phyloP scores from a whole-genome alignment of 257 asterid species.

The Solanum peruvianum region DNA sequence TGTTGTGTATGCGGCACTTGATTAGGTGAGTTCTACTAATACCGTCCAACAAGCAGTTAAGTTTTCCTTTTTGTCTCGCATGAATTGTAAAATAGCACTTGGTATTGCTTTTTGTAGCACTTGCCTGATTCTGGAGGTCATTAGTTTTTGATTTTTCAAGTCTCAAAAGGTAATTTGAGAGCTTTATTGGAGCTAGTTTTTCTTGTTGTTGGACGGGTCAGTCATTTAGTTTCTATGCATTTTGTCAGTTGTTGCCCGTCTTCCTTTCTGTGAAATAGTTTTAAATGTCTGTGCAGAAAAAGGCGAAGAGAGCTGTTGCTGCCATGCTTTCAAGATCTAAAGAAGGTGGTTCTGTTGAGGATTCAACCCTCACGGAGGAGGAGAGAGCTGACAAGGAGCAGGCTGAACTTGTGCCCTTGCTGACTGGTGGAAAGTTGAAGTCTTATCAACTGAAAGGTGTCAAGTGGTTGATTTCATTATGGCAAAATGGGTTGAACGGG shows the following conservation, averaged over 20 bases:
- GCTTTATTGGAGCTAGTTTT: background rate
- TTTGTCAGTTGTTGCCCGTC: background rate
- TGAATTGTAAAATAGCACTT: background rate
- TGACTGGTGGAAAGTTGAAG: conserved; percentile 95
- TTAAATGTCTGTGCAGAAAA: conserved; percentile 23
- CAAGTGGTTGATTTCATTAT: conserved; percentile 96
- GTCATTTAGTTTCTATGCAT: background rate
- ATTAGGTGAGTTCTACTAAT: background rate
- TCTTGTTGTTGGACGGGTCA: background rate
- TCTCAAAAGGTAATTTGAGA: background rate
- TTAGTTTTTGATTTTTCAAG: background rate
- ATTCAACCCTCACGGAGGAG: conserved; percentile 51
- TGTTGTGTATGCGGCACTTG: background rate
- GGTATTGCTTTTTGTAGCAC: background rate
- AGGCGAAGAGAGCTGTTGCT: conserved; percentile 92
- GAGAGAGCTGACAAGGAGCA: conserved; percentile 79
- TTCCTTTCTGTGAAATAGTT: background rate
- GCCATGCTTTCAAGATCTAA: conserved; percentile 81
- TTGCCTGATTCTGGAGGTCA: background rate
- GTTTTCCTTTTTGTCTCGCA: background rate
- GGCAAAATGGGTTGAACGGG: conserved; percentile 99
- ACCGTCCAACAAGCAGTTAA: background rate
- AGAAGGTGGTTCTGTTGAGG: conserved; percentile 57
- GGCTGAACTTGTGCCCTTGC: conserved; percentile 71
- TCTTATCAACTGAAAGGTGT: conserved; percentile 91